Evolutionary conservation across 257 asterid species (phyloP).

Genomic region (Primulina tabacum): DNA sequence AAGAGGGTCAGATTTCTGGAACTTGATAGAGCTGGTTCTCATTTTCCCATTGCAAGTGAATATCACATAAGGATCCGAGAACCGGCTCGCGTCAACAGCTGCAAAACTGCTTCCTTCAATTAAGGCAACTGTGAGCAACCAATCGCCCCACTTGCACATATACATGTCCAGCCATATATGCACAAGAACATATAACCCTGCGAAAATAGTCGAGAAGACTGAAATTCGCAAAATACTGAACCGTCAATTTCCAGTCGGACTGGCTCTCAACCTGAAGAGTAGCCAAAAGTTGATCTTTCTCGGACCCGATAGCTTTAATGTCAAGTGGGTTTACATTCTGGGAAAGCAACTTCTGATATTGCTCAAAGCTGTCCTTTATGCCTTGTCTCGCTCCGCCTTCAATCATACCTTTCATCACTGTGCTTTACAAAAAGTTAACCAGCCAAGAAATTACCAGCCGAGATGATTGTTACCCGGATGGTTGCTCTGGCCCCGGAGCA

Average conservation of each 20-base stretch:
- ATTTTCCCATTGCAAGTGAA: constrained; percentile 93
- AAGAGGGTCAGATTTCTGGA: constrained; percentile 74
- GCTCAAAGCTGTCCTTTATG: constrained; percentile 83
- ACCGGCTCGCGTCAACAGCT: constrained; percentile 82
- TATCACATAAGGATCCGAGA: constrained; percentile 93
- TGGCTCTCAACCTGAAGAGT: constrained; percentile 72
- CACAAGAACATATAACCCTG: constrained; percentile 60
- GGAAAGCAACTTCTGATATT: constrained; percentile 58
- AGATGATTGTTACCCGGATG: constrained; percentile 79
- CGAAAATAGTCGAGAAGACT: constrained; percentile 58
- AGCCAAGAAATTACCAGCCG: constrained; percentile 84
- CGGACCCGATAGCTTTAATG: constrained; percentile 63
- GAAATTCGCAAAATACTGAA: constrained; percentile 86
- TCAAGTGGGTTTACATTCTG: constrained; percentile 80
- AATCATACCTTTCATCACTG: constrained; percentile 89
- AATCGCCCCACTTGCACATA: constrained; percentile 40
- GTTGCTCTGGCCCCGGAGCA: constrained; percentile 80
- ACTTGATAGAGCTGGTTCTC: constrained; percentile 89
- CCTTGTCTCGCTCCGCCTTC: constrained; percentile 95
- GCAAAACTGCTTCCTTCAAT: constrained; percentile 84
- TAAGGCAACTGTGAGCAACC: constrained; percentile 97
- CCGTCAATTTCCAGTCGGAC: constrained; percentile 77
- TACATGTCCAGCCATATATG: constrained; percentile 44
- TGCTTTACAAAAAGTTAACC: constrained; percentile 84
- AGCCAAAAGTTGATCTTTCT: constrained; percentile 87